Base-by-base conservation (phyloP, 1,284 basidiomycete genomes). In the Trichosporon asahii region DNA sequence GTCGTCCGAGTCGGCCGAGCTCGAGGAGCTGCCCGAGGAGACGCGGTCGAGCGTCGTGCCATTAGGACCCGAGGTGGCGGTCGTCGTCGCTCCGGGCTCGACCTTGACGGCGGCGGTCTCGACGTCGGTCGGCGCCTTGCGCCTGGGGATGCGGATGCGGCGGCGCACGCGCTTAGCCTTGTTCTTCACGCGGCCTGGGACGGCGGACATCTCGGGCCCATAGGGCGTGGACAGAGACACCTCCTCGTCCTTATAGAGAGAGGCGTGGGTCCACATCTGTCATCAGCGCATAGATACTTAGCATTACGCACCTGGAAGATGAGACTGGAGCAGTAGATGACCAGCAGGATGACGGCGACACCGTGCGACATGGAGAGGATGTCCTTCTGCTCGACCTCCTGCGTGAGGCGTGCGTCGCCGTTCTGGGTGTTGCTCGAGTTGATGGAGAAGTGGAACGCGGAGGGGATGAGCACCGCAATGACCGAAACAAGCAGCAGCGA, bases 181-280 rank as follows among this genome's bases (percentile, higher is more conserved):
- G 67, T 76, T 72, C 64, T 61, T 64, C 66, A 77, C 70, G 69
- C 73, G 72, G 5, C 74, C 69, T 14, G 66, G 68, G 3, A 75
- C 73, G 63, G 74, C 76, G 67, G 72, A 72, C 66, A 83, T 72
- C 61, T 72, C 72, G n/a, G 72, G 76, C 5, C 79, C 79, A 72
- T 82, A 83, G 1, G 71, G 72, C 1, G 80, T 82, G 14, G 81
- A 82, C 12, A 68, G 65, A 23, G 77, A 75, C 65, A 70, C 72
- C 3, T 49, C 53, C 53, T 72, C 74, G 66, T 80, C 80, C 63
- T 86, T 76, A 79, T 92, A 95, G 6, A 95, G 84, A 40, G 86
- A 82, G 1, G 90, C 87, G 83, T 96, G 94, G 0, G 92, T 91
- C 81, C 89, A 93, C 11, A 96, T 88, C 18, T 95, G 93, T 1